phyloP scores from a whole-genome alignment of 192 early-diverging fungal species.

The Backusella mclennaniae region DNA sequence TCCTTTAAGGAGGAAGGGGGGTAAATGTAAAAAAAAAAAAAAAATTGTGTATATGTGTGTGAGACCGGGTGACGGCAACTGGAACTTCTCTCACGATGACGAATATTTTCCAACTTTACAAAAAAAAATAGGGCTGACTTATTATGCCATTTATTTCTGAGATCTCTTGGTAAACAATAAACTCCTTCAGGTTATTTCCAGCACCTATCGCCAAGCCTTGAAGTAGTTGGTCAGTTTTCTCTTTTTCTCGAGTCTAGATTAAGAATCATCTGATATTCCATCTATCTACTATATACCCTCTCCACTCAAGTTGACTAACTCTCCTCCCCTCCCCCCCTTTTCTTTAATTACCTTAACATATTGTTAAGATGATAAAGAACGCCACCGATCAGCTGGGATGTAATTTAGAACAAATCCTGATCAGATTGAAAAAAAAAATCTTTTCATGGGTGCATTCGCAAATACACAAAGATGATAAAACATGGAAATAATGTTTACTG shows the following conservation, averaged over 20 bases:
- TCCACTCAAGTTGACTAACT: neutral
- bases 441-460: constrained; percentile 1
- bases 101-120: neutral
- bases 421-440: neutral
- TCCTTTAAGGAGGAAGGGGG: constrained; percentile 1
- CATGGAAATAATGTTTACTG: neutral
- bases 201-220: neutral
- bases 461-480: neutral
- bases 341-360: neutral
- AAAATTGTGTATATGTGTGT: neutral
- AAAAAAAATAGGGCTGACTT: neutral
- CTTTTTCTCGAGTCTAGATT: neutral
- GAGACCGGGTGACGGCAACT: constrained; percentile 7
- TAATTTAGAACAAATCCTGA: neutral
- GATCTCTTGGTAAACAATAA: neutral
- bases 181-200: constrained; percentile 6
- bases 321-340: neutral
- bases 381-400: neutral
- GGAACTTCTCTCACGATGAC: constrained; percentile 7
- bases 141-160: neutral
- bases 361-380: neutral
- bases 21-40: neutral
- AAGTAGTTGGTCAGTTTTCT: neutral
- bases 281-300: neutral
- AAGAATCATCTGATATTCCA: neutral